Base-by-base conservation (phyloP, 805 yeast species). In the Barnettozyma californica region DNA sequence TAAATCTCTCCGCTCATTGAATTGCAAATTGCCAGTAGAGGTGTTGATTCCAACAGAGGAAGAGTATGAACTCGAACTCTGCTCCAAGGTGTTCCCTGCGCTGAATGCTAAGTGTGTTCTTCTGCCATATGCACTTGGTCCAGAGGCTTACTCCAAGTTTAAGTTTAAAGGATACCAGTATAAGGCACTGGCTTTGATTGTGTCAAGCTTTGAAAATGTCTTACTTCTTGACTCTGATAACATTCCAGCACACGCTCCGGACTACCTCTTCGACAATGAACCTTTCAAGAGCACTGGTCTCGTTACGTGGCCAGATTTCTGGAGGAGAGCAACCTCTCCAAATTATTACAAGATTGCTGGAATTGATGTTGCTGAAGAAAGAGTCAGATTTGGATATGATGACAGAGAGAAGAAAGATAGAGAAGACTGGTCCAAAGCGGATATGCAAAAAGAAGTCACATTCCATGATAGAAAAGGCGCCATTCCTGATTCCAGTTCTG, bases 321-420 rank as follows among this genome's bases (percentile, higher is more conserved):
- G 96, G 96, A 78, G 83, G 64, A 75, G 96, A 54, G 81, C 91
- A 7, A 86, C 91, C 1, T 78, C 87, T 1, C 95, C 96, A 6
- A 68, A 68, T 35, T 84, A 76, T 58, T 88, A 84, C 64, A 76
- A 78, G 27, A 80, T 88, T 54, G 87, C 87, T 0, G 86, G 80
- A 2, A 68, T 80, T 13, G 55, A 68, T 44, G 68, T 80, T 1
- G 45, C 83, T 4, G 46, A 66, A 1, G 63, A 55, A 65, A 70
- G 75, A 29, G 64, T 65, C 9, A 58, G 73, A 39, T 65, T 58
- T 36, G 76, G 75, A 4, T 68, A 64, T 55, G 63, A 67, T 42
- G 68, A 71, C 42, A 65, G 65, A 46, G 68, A 64, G 23, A 66
- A 64, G 34, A 64, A 65, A 5, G 58, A 64, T 20, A 14, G 16